A percentile compares a stretch with the other conserved stretches of the same genome.
These are phyloP conservation scores for Daldinia concentrica DNA, from an alignment of 495 filamentous ascomycete genomes.

Conservation along the genomic window DNA sequence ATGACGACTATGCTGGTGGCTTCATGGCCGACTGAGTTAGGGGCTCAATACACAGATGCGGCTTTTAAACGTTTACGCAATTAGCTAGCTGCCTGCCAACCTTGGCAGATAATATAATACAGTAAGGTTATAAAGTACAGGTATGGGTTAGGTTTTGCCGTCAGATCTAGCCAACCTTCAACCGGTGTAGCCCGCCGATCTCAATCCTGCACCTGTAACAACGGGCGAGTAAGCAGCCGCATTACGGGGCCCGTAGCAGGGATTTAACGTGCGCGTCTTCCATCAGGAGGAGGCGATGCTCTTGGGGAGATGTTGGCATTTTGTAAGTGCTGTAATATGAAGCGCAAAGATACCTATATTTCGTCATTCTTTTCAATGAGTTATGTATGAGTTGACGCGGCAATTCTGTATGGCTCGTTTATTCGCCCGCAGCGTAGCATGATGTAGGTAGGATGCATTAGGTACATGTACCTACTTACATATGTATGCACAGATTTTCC, in stretches of 20 bases:
- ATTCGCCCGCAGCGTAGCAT: not conserved
- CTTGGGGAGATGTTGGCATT: not conserved
- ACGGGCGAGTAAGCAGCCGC: not conserved
- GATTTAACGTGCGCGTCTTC: not conserved
- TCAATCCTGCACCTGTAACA: not conserved
- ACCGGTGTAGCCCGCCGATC: not conserved
- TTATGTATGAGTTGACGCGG: not conserved
- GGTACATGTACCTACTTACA: not conserved
- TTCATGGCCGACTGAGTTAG: conserved; percentile 37
- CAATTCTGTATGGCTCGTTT: conserved; percentile 4
- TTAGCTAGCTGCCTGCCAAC: no score
- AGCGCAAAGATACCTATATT: no score
- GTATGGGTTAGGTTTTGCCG: not conserved
- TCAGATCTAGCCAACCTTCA: not conserved
- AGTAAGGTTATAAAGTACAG: not conserved
- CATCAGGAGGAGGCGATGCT: conserved; percentile 22
- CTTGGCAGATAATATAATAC: no score
- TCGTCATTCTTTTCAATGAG: not conserved
- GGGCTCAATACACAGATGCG: not conserved
- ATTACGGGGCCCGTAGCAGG: not conserved
- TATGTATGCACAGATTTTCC: not conserved
- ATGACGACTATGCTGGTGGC: conserved; percentile 44
- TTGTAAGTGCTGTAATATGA: not conserved
- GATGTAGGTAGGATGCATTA: not conserved
- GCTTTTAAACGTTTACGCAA: not conserved